phyloP scores from a whole-genome alignment of 176 grass and related monocot species.

The Bolboschoenus planiculmis region DNA sequence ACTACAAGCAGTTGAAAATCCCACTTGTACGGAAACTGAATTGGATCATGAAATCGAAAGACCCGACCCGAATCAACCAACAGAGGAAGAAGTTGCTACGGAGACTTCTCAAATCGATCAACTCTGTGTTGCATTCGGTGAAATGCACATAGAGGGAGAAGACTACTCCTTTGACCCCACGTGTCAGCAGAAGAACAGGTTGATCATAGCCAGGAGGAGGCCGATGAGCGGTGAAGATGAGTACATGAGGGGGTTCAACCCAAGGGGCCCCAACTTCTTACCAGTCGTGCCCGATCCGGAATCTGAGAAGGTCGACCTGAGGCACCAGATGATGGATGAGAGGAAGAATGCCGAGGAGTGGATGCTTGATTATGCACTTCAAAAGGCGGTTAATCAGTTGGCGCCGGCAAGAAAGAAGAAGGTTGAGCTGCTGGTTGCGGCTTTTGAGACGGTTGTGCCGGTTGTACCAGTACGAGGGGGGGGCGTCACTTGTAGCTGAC shows the following conservation, averaged over 20 bases:
- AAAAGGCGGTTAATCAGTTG: constrained; percentile 52
- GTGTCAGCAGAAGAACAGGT: constrained; percentile 27
- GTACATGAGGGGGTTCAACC: constrained; percentile 47
- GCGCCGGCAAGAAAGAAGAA: constrained; percentile 55
- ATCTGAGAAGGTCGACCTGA: constrained; percentile 72
- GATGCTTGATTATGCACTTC: constrained; percentile 84
- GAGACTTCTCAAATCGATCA: constrained; percentile 34
- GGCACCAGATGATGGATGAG: constrained; percentile 49
- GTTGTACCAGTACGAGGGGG: constrained; percentile 15
- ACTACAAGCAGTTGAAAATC: not conserved
- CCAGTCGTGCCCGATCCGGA: constrained; percentile 37
- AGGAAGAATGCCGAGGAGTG: constrained; percentile 75
- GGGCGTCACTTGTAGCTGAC: constrained; percentile 11
- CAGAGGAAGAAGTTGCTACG: not conserved
- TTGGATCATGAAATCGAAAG: not conserved
- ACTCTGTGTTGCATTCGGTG: constrained; percentile 32
- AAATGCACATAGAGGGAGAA: constrained; percentile 42
- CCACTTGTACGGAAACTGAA: not conserved
- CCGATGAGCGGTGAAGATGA: constrained; percentile 16
- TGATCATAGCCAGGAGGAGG: constrained; percentile 34
- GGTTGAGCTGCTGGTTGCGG: constrained; percentile 75
- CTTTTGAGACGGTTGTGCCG: constrained; percentile 68
- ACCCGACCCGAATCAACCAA: not conserved
- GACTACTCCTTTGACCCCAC: constrained; percentile 17
- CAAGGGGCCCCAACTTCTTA: constrained; percentile 53